Conservation (phyloP, 1,139 yeast species). For the Eremothecium cymbalariae region DNA sequence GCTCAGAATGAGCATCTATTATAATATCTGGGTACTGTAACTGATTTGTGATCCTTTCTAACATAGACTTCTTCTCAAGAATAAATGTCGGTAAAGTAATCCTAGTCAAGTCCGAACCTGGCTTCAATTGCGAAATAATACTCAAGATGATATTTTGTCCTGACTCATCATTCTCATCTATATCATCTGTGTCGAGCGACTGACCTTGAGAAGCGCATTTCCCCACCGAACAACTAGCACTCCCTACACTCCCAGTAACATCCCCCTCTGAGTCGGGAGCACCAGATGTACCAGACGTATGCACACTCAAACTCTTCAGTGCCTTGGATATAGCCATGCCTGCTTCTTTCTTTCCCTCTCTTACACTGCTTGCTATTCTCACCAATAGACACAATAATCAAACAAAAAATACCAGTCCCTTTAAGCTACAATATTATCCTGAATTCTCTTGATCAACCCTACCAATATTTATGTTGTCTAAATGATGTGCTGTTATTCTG, state of each 20-base stretch:
- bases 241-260: background rate
- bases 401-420: too few species aligned
- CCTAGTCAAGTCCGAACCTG: conserved; percentile 82
- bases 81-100: conserved; percentile 94
- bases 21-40: conserved; percentile 75
- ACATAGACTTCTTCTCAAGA: conserved; percentile 89
- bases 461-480: too few species aligned
- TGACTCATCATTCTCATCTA: conserved; percentile 86
- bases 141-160: conserved; percentile 81
- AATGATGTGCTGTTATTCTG: too few species aligned
- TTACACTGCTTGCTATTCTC: too few species aligned
- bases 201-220: background rate
- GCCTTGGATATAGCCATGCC: conserved; percentile 5
- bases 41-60: conserved; percentile 88
- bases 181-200: conserved; percentile 46
- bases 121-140: conserved; percentile 82
- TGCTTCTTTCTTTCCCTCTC: too few species aligned
- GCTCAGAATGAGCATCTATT: conserved; percentile 53
- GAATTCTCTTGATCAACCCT: too few species aligned
- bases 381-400: too few species aligned
- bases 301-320: background rate
- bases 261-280: background rate
- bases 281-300: background rate
- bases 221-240: background rate
- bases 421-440: too few species aligned